These are phyloP conservation scores for Nigrospora sphaerica DNA, from an alignment of 2,329 filamentous ascomycete genomes.

Conservation along the genomic window DNA sequence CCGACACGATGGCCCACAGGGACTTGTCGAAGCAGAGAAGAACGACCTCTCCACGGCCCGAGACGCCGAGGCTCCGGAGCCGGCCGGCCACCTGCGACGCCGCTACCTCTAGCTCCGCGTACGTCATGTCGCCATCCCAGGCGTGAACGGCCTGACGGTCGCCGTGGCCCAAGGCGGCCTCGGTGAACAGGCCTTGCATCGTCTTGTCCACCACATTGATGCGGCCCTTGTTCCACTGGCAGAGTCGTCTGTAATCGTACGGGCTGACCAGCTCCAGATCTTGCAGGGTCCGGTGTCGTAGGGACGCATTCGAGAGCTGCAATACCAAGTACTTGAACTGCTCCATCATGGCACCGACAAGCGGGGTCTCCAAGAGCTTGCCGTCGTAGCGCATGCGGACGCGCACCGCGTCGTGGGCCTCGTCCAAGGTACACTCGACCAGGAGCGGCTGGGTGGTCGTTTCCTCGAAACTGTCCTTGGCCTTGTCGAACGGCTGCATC, in stretches of 20 bases:
- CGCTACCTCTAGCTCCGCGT: conserved; percentile 16
- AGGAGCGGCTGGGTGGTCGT: not conserved
- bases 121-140: conserved; percentile 21
- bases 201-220: not conserved
- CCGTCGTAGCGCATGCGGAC: not conserved
- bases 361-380: not conserved
- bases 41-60: conserved; percentile 12
- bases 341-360: conserved; percentile 3
- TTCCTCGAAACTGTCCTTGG: not conserved
- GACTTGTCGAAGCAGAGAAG: conserved; percentile 28
- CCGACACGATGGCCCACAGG: conserved; percentile 21
- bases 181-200: conserved; percentile 1
- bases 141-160: conserved; percentile 2
- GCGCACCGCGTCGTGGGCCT: not conserved
- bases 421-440: conserved; percentile 1
- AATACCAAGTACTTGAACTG: conserved; percentile 6
- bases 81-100: conserved; percentile 5
- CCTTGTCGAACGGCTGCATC: not conserved
- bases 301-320: conserved; percentile 4
- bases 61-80: not conserved
- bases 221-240: conserved; percentile 1
- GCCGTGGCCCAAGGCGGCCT: not conserved
- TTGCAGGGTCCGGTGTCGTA: not conserved
- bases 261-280: conserved; percentile 7
- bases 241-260: conserved; percentile 2